phyloP scores from a whole-genome alignment of 2,329 filamentous ascomycete genomes.

The Penicillium sp. region DNA sequence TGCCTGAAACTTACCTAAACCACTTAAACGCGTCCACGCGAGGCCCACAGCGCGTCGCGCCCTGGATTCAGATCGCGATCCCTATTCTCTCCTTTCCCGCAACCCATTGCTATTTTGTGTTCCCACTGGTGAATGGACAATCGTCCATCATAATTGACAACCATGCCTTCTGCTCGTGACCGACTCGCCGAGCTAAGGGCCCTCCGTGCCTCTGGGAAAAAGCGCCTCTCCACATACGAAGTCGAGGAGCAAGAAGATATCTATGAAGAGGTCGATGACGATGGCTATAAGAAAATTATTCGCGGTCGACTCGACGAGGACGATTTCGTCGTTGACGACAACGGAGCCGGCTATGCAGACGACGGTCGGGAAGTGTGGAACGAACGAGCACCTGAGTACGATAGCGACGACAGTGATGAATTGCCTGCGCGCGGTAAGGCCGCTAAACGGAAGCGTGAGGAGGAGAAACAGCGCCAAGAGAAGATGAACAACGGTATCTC shows the following conservation, averaged over 20 bases:
- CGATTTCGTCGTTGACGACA: slow-evolving; percentile 98
- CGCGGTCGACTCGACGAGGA: slow-evolving; percentile 85
- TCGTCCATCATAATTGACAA: slow-evolving; percentile 10
- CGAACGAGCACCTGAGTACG: slow-evolving; percentile 57
- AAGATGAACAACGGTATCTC: slow-evolving; percentile 89
- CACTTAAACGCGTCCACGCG: slow-evolving; percentile 18
- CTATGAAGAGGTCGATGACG: slow-evolving; percentile 96
- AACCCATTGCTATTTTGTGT: slow-evolving; percentile 13
- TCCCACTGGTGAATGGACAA: slow-evolving; percentile 14
- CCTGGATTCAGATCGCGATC: slow-evolving; percentile 3
- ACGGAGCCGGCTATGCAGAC: slow-evolving; percentile 94
- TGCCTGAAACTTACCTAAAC: slow-evolving; percentile 2
- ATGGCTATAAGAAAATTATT: slow-evolving; percentile 95
- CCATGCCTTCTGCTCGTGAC: slow-evolving; percentile 36
- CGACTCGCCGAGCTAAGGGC: slow-evolving; percentile 72
- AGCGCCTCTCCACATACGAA: slow-evolving; percentile 82
- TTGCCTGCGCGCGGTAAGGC: slow-evolving; percentile 62
- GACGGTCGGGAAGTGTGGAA: slow-evolving; percentile 95
- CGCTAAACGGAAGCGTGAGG: slow-evolving; percentile 81
- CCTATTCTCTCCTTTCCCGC: slow-evolving; percentile 18
- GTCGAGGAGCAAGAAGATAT: slow-evolving; percentile 79
- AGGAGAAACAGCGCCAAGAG: slow-evolving; percentile 80
- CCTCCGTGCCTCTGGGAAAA: slow-evolving; percentile 85
- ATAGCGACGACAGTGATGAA: slow-evolving; percentile 70
- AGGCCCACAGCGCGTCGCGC: slow-evolving; percentile 11